Base-by-base conservation (phyloP, 495 filamentous ascomycete species). In the Annulohypoxylon nitens region DNA sequence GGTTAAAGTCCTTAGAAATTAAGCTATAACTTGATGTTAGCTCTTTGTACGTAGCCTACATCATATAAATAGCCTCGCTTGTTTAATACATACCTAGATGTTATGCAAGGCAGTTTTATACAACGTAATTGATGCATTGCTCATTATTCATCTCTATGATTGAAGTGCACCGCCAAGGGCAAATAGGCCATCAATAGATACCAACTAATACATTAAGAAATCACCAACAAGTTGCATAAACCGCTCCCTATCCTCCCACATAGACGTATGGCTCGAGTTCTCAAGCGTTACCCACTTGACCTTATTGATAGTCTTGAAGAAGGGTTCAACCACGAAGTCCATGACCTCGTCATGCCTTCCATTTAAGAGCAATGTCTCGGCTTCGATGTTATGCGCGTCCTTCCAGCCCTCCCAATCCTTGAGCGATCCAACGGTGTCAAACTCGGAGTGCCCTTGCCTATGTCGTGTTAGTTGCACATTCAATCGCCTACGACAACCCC, bases 301-400 rank as follows among this genome's bases (percentile, higher is more conserved):
- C 39, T 82, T 83, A 10, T 71, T 54, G 30, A 83, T 82, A 5
- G 65, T 54, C 23, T 74, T 51, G 59, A 86, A 86, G 67, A 79
- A 87, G 0, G 83, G 82, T 58, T 73, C 73, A 11, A 82, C 74
- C 20, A 76, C 76, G 18, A 76, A 73, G 61, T 86, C 85, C 66
- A 81, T 78, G 0, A 81, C 81, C 65, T 84, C 82, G 64, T 88
- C 86, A 59, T 84, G 84, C 10, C 78, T 73, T 2, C 86, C 86
- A 63, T 88, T 88, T 30, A 84, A 75, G 4, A 88, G 77, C 25
- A 87, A 70, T 7, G 81, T 82, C 14, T 72, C 67, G 2, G 79
- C 81, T 9, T 74, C 65, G 48, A 87, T 84, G 36, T 82, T 77
- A 16, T 76, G 71, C 47, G 82, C 58, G 9, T 75, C 63, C 4